A percentile compares a stretch with the other conserved stretches of the same genome.
Evolutionary conservation across 129 eudicot genomes (phyloP).

Genomic region (Saposhnikovia divaricata): DNA sequence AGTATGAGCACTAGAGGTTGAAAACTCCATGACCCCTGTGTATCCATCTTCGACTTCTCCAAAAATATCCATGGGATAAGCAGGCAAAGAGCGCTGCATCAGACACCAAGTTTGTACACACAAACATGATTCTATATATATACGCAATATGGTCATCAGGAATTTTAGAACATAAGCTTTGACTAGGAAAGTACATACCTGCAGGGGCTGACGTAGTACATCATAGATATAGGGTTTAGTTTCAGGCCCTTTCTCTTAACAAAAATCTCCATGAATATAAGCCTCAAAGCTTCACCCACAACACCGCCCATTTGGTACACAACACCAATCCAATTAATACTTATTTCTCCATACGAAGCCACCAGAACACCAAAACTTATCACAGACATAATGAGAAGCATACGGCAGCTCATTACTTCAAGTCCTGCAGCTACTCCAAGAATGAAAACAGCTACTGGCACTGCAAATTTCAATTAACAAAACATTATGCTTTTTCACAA

Average conservation of each 20-base stretch:
- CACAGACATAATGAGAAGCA: slow-evolving; percentile 94
- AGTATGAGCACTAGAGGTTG: slow-evolving; percentile 63
- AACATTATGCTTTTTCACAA: slow-evolving; percentile 1
- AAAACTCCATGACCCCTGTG: slow-evolving; percentile 64
- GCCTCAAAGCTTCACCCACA: slow-evolving; percentile 90
- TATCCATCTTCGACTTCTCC: slow-evolving; percentile 92
- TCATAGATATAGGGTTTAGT: slow-evolving; percentile 77
- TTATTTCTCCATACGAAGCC: slow-evolving; percentile 92
- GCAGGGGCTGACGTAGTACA: slow-evolving; percentile 99
- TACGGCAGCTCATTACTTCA: slow-evolving; percentile 81
- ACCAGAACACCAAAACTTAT: slow-evolving; percentile 92
- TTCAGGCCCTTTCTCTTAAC: slow-evolving; percentile 86
- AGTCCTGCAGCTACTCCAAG: slow-evolving; percentile 94
- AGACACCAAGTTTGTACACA: slow-evolving; percentile 33
- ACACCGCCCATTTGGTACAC: slow-evolving; percentile 99
- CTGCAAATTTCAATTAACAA: slow-evolving; percentile 28
- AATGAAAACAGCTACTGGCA: slow-evolving; percentile 94
- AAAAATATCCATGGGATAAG: slow-evolving; percentile 87
- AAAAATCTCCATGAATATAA: slow-evolving; percentile 93
- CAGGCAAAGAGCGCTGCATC: slow-evolving; percentile 82
- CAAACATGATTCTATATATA: slow-evolving; percentile 14
- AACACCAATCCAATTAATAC: slow-evolving; percentile 86
- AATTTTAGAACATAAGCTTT: slow-evolving; percentile 6
- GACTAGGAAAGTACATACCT: slow-evolving; percentile 43
- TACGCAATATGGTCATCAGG: slow-evolving; percentile 9